A percentile compares a stretch with the other conserved stretches of the same genome.
phyloP scores from a whole-genome alignment of 1,284 basidiomycete species.

The Fomitiporia mediterranea region DNA sequence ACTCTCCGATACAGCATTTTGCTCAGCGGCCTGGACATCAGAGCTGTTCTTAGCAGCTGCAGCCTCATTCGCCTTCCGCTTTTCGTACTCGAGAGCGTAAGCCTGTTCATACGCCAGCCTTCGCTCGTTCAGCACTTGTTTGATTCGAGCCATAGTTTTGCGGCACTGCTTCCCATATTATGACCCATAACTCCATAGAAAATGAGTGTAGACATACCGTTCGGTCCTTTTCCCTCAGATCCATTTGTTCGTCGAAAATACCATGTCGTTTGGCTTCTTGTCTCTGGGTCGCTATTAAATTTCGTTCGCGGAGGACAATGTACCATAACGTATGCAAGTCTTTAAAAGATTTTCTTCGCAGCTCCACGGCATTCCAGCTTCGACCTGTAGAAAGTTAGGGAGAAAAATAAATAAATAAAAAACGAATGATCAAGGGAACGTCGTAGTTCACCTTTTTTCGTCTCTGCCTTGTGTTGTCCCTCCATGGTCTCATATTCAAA shows the following conservation, averaged over 20 bases:
- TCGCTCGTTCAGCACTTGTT: slow-evolving; percentile 90
- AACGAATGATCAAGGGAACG: neutral
- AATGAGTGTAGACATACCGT: slow-evolving; percentile 11
- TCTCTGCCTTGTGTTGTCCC: slow-evolving; percentile 31
- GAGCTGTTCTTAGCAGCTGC: neutral
- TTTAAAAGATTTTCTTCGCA: slow-evolving; percentile 85
- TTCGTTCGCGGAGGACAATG: slow-evolving; percentile 80
- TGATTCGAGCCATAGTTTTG: slow-evolving; percentile 97
- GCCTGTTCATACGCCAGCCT: slow-evolving; percentile 77
- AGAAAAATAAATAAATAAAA: slow-evolving; percentile 13
- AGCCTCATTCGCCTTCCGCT: slow-evolving; percentile 2
- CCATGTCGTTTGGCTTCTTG: slow-evolving; percentile 11
- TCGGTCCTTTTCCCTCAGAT: slow-evolving; percentile 15
- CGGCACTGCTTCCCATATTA: slow-evolving; percentile 55
- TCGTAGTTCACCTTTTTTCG: slow-evolving; percentile 15
- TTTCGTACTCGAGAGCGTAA: slow-evolving; percentile 39
- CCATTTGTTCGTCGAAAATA: slow-evolving; percentile 33
- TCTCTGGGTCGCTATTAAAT: slow-evolving; percentile 82
- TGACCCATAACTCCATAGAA: slow-evolving; percentile 12
- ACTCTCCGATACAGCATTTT: neutral
- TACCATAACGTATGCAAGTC: slow-evolving; percentile 95
- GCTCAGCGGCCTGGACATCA: neutral
- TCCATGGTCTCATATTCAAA: slow-evolving; percentile 44
- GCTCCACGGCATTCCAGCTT: slow-evolving; percentile 79
- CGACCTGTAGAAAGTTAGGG: too few species aligned